Conservation (phyloP, 2,329 filamentous ascomycete species). For the Shiraia bambusicola region DNA sequence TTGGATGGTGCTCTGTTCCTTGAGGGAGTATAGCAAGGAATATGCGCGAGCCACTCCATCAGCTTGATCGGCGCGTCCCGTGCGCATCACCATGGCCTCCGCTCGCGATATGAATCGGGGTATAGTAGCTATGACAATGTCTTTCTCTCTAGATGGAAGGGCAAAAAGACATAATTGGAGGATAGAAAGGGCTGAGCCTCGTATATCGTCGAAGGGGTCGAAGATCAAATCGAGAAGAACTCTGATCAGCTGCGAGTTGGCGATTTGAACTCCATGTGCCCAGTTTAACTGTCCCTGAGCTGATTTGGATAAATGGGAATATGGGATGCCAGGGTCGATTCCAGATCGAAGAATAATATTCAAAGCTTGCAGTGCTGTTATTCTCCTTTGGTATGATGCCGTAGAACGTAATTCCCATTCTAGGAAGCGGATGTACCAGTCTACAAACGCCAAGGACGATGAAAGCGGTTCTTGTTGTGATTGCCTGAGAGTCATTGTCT, state of each 20-base stretch:
- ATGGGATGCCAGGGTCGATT: constrained; percentile 55
- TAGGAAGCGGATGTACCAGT: constrained; percentile 73
- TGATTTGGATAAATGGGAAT: constrained; percentile 47
- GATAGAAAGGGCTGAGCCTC: constrained; percentile 55
- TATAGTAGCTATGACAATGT: constrained; percentile 14
- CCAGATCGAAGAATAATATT: constrained; percentile 68
- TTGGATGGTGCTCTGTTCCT: constrained; percentile 1
- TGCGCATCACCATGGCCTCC: constrained; percentile 63
- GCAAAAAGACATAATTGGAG: constrained; percentile 41
- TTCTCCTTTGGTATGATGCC: constrained; percentile 86
- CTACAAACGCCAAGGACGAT: constrained; percentile 65
- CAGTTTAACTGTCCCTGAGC: constrained; percentile 54
- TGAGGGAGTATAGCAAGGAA: constrained; percentile 66
- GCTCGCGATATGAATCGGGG: constrained; percentile 39
- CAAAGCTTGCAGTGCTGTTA: constrained; percentile 73
- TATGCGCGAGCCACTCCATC: constrained; percentile 83
- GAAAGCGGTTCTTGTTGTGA: constrained; percentile 35
- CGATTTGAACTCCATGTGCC: constrained; percentile 51
- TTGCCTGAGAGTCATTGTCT: not conserved
- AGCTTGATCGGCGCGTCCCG: constrained; percentile 85
- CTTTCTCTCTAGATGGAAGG: constrained; percentile 15
- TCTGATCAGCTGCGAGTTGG: constrained; percentile 53
- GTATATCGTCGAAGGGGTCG: constrained; percentile 91
- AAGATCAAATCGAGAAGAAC: constrained; percentile 76
- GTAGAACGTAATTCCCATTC: constrained; percentile 73